phyloP scores from a whole-genome alignment of 371 early-diverging fungal genomes.

The Choanephora cucurbitarum region DNA sequence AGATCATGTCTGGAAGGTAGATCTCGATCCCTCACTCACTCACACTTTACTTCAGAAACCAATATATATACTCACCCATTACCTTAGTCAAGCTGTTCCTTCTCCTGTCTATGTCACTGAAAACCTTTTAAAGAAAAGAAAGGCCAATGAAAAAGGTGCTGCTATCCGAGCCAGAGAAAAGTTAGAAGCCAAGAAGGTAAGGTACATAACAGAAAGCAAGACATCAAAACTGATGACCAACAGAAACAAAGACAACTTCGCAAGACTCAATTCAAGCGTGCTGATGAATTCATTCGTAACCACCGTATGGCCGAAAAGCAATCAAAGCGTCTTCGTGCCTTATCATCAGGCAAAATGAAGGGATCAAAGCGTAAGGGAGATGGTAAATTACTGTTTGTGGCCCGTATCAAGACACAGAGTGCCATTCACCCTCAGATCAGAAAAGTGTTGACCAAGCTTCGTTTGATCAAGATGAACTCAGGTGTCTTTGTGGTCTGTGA shows the following conservation, averaged over 20 bases:
- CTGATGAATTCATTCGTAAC: slow-evolving; percentile 93
- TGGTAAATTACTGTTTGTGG: slow-evolving; percentile 93
- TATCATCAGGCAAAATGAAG: slow-evolving; percentile 70
- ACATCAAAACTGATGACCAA: background rate
- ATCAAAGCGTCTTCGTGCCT: slow-evolving; percentile 79
- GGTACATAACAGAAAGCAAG: no score
- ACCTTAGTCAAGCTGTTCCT: slow-evolving; percentile 19
- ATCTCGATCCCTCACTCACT: no score
- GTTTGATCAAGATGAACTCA: slow-evolving; percentile 97
- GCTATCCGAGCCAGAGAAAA: slow-evolving; percentile 73
- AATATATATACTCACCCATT: no score
- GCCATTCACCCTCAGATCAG: slow-evolving; percentile 96
- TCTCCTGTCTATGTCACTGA: slow-evolving; percentile 70
- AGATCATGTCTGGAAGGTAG: no score
- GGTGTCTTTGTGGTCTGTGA: slow-evolving; percentile 97
- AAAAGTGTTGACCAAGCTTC: slow-evolving; percentile 94
- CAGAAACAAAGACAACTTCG: slow-evolving; percentile 26
- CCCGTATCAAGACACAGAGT: slow-evolving; percentile 92
- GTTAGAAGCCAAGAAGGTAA: slow-evolving; percentile 62
- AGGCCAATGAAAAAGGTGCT: slow-evolving; percentile 83
- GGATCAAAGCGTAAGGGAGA: slow-evolving; percentile 88
- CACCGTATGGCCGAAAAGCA: slow-evolving; percentile 84
- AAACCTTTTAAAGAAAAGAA: slow-evolving; percentile 95
- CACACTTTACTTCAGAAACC: no score
- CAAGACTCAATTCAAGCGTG: slow-evolving; percentile 91